phyloP scores from a whole-genome alignment of 495 filamentous ascomycete species.

The Penicillium diatomitis region DNA sequence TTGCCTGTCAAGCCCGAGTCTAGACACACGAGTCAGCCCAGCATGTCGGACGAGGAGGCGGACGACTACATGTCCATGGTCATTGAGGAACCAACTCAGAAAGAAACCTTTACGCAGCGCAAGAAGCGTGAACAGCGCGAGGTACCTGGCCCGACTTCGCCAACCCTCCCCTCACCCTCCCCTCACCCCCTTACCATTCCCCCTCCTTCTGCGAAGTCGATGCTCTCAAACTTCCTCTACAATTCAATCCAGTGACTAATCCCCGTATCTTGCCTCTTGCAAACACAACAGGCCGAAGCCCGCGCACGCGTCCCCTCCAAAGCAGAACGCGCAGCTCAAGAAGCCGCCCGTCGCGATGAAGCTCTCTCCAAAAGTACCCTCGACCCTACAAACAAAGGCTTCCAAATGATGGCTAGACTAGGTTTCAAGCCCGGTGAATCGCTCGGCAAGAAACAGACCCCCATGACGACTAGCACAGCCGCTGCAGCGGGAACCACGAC shows the following conservation, averaged over 20 bases:
- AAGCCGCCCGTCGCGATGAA: constrained; percentile 59
- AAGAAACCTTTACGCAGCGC: constrained; percentile 50
- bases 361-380: constrained; percentile 65
- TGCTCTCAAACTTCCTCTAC: not conserved
- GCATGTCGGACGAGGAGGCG: constrained; percentile 36
- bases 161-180: not conserved
- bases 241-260: not conserved
- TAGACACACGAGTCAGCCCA: not conserved
- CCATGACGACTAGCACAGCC: not conserved
- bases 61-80: constrained; percentile 60
- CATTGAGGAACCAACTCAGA: constrained; percentile 43
- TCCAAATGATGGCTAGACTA: constrained; percentile 94
- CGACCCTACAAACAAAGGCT: constrained; percentile 61
- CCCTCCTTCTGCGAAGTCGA: not conserved
- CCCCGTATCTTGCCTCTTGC: not conserved
- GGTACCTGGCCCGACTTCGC: constrained; percentile 15
- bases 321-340: constrained; percentile 65
- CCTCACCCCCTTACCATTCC: not conserved
- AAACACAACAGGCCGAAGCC: constrained; percentile 29
- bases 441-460: constrained; percentile 46
- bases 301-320: constrained; percentile 55
- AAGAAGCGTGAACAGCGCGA: constrained; percentile 47
- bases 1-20: too few species aligned
- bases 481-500: not conserved
- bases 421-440: constrained; percentile 69